Evolutionary conservation across 805 yeast species (phyloP).

Genomic region (Candida oleophila): DNA sequence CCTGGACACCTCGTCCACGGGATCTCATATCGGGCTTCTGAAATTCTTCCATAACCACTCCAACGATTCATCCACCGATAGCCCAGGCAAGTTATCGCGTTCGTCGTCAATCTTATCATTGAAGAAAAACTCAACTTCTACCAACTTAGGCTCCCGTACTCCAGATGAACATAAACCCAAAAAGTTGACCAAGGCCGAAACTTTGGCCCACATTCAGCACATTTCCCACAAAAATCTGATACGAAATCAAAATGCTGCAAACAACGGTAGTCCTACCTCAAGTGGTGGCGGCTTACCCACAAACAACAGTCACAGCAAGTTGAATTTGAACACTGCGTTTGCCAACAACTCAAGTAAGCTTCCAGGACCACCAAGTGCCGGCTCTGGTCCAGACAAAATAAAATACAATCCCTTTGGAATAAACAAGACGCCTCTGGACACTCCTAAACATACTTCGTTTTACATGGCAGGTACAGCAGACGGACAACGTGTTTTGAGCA

Average conservation of each 20-base stretch:
- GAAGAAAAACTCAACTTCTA: constrained; percentile 13
- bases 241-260: constrained; percentile 10
- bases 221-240: constrained; percentile 28
- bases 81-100: constrained; percentile 9
- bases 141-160: constrained; percentile 9
- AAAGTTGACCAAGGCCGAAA: constrained; percentile 31
- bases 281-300: constrained; percentile 3
- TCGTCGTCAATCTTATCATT: constrained; percentile 19
- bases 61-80: constrained; percentile 1
- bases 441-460: constrained; percentile 27
- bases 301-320: background rate
- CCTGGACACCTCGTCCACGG: constrained; percentile 6
- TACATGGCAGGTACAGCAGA: constrained; percentile 34
- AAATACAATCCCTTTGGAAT: constrained; percentile 68
- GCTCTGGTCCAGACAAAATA: constrained; percentile 39
- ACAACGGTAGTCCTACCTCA: constrained; percentile 1
- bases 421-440: constrained; percentile 29
- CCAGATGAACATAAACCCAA: constrained; percentile 11
- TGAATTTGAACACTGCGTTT: background rate
- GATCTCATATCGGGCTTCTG: constrained; percentile 15
- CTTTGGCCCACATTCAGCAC: constrained; percentile 36
- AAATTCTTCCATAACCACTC: constrained; percentile 20
- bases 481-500: constrained; percentile 46
- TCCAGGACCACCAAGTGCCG: constrained; percentile 8
- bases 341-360: constrained; percentile 7